These are phyloP conservation scores for Wickerhamiella brachini DNA, from an alignment of 805 yeast genomes.

Conservation along the genomic window DNA sequence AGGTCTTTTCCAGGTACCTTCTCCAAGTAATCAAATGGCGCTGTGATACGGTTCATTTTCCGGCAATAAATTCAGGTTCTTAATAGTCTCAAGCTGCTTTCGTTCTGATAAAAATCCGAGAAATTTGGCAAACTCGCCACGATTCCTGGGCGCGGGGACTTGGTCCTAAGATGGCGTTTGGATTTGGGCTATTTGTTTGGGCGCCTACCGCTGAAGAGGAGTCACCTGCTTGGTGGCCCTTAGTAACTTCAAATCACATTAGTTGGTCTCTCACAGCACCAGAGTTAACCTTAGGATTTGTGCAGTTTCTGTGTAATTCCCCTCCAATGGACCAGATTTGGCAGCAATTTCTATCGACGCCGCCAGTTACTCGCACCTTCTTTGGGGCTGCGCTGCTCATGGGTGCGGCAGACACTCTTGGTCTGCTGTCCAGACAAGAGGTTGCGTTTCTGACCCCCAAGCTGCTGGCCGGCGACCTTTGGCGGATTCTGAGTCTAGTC, in stretches of 20 bases:
- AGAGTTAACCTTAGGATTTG: too few relatives aligned
- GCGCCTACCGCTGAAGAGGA: neutral
- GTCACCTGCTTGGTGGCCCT: too few relatives aligned
- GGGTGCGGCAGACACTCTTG: slow-evolving; percentile 6
- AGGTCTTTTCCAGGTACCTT: slow-evolving; percentile 44
- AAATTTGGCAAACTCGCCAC: too few relatives aligned
- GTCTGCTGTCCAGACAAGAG: slow-evolving; percentile 5
- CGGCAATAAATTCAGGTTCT: too few relatives aligned
- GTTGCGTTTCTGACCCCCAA: slow-evolving; percentile 9
- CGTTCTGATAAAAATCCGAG: too few relatives aligned
- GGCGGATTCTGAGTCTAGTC: slow-evolving; percentile 11
- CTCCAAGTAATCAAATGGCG: slow-evolving; percentile 40
- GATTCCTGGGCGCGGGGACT: too few relatives aligned
- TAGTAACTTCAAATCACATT: neutral
- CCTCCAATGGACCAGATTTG: neutral
- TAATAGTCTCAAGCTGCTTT: too few relatives aligned
- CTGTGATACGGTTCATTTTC: slow-evolving; percentile 8
- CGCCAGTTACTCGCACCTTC: slow-evolving; percentile 34
- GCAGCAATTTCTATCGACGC: slow-evolving; percentile 13
- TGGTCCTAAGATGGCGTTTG: too few relatives aligned
- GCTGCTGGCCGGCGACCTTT: slow-evolving; percentile 10
- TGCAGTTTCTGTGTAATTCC: too few relatives aligned
- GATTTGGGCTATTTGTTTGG: neutral
- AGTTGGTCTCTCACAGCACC: too few relatives aligned
- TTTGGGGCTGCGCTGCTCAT: slow-evolving; percentile 10